Evolutionary conservation across 2,329 filamentous ascomycete genomes (phyloP).

Genomic region (Tolypocladium ophioglossoides): DNA sequence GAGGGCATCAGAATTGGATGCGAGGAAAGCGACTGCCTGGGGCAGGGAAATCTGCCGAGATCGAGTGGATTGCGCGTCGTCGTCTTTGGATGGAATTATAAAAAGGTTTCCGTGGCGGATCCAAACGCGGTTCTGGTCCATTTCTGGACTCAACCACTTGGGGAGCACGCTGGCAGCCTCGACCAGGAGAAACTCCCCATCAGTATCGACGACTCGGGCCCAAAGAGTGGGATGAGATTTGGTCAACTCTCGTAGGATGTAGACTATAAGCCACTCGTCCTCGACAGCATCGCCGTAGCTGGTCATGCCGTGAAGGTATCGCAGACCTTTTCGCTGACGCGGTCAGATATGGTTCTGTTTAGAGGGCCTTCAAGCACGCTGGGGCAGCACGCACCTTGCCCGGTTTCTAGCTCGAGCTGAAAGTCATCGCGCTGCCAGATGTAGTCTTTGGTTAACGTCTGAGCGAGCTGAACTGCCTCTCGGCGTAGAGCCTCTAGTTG

Average conservation of each 20-base stretch:
- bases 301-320: slow-evolving; percentile 65
- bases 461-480: slow-evolving; percentile 51
- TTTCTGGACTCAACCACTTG: slow-evolving; percentile 83
- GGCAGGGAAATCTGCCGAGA: slow-evolving; percentile 44
- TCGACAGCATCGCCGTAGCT: slow-evolving; percentile 92
- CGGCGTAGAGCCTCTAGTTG: slow-evolving; percentile 64
- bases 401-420: slow-evolving; percentile 52
- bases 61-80: slow-evolving; percentile 1
- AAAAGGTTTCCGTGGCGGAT: slow-evolving; percentile 66
- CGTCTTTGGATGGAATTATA: slow-evolving; percentile 52
- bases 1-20: slow-evolving; percentile 42
- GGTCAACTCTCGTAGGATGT: slow-evolving; percentile 73
- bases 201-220: slow-evolving; percentile 74
- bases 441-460: slow-evolving; percentile 64
- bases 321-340: slow-evolving; percentile 13
- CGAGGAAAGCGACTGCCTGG: slow-evolving; percentile 54
- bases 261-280: slow-evolving; percentile 96
- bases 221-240: slow-evolving; percentile 63
- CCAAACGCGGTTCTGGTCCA: slow-evolving; percentile 84
- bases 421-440: slow-evolving; percentile 92
- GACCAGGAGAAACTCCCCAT: slow-evolving; percentile 91
- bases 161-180: slow-evolving; percentile 86
- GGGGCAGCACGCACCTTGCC: slow-evolving; percentile 34
- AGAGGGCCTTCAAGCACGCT: background rate
- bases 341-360: background rate